Percentiles rank a stretch among this genome's conserved stretches.
Conservation (phyloP, 257 asterid genomes). For the Capsicum pubescens region DNA sequence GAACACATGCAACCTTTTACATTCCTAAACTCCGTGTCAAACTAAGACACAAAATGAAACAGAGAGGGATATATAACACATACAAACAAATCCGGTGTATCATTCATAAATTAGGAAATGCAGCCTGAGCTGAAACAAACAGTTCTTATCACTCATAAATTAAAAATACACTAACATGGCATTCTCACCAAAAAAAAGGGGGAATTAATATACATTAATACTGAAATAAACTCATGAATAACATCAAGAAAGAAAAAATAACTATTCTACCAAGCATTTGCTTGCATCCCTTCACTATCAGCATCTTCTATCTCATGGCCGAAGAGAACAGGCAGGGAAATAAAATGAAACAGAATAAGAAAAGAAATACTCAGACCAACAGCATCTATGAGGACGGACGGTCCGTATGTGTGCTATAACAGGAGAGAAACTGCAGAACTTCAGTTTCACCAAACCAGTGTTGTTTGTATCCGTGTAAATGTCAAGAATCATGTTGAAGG, state of each 20-base stretch:
- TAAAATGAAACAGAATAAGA: background rate
- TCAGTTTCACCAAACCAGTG: background rate
- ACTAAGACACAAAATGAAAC: background rate
- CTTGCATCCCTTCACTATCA: background rate
- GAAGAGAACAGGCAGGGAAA: conserved; percentile 15
- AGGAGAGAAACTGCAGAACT: background rate
- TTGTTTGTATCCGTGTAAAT: background rate
- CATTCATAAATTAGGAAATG: background rate
- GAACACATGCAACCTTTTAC: too few species aligned
- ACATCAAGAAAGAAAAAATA: background rate
- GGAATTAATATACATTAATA: background rate
- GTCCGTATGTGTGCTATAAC: conserved; percentile 3
- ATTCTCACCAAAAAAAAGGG: background rate
- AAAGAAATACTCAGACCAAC: background rate
- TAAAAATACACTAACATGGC: background rate
- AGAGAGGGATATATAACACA: background rate
- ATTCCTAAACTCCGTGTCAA: too few species aligned
- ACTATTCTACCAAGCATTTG: background rate
- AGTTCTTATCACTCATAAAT: background rate
- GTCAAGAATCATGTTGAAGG: conserved; percentile 34
- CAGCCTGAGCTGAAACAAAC: background rate
- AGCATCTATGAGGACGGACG: background rate
- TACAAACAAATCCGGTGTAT: too few species aligned
- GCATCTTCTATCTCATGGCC: conserved; percentile 15
- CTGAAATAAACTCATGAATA: conserved; percentile 7